Evolutionary conservation across 352 stramenopile species (phyloP), one percentile per base, ranked within the genome.

Genomic region (Phytophthora aleatoria): DNA sequence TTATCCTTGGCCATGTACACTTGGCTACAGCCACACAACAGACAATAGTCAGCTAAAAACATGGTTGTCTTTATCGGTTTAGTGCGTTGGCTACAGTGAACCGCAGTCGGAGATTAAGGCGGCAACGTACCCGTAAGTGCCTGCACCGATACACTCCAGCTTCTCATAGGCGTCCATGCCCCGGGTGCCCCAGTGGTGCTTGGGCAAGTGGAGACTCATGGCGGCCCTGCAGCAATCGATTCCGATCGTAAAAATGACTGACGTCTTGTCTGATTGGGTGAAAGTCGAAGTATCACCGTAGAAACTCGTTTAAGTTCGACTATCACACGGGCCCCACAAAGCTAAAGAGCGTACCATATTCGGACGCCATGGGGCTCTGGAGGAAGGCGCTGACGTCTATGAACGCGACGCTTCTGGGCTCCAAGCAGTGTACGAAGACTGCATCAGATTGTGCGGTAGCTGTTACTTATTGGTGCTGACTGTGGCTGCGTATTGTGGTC

Each of bases 1-100:
- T 92, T 94, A 69, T 96, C 84, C 66, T 92, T 92, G 50, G 88
- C 88, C 85, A 94, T 92, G 58, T 94, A 96, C 61, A 96, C 88
- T 69, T 96, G 85, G 0, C 87, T 95, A 71, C 10, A 54, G 24
- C 20, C 50, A 53, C 31, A 62, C 44, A 57, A 47, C 20, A 49
- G 3, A 31, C 35, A 60, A 24, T 38, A 44, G 49, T 61, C 11
- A 48, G 26, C n/a, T 16, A 50, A n/a, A 50, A 27, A 0, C 6
- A 50, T 10, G 20, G 11, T 28, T 50, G 9, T 41, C 35, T 41
- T 41, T 41, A 41, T 7, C 10, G 12, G 12, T n/a, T n/a, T 41
- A 41, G n/a, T 41, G 12, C 26, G 20, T 11, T 44, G 15, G 24
- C 30, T 38, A 4, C 5, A 56, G 35, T 8, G 13, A 28, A n/a